Evolutionary conservation across 805 yeast species (phyloP), one percentile per base, ranked within the genome.

Genomic region (Lipomyces starkeyi): DNA sequence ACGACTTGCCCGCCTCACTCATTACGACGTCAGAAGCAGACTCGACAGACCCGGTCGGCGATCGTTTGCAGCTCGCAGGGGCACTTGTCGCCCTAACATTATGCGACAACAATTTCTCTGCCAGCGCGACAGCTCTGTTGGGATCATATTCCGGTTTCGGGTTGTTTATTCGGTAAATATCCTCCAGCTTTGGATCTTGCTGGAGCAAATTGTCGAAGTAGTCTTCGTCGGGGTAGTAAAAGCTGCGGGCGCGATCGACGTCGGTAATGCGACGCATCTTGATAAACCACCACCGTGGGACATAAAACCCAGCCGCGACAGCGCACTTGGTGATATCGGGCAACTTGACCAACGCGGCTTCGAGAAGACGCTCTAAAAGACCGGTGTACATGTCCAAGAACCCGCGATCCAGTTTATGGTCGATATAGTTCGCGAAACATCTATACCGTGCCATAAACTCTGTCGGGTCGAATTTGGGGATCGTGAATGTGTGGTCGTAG

Each of bases 361-460:
- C 60, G 49, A 57, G 29, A 14, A 25, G 49, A 14, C 35, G 29
- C 27, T 25, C 37, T 22, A 57, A 17, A 29, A 57, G 37, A 13
- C 35, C 60, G 27, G 60, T 32, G 49, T 25, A 27, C 27, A 32
- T 22, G 27, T 63, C 43, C 40, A 58, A 25, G 35, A 53, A 27
- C 7, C 61, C 62, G 37, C 66, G 66, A 13, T 40, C 66, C 11
- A 58, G 66, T 13, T 29, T 49, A 29, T 27, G 49, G n/a, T 63
- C 66, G 22, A 63, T 9, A 14, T 58, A 29, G 27, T 59, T 63
- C 20, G 59, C 49, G 40, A 63, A 63, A 35, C 57, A 58, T 22
- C 62, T 25, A 35, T 63, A 63, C 27, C 66, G 66, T 32, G 54
- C 37, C 27, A 8, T 13, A 25, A 63, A 63, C 29, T 63, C 66